Evolutionary conservation across 345 rosid genomes (phyloP).

Genomic region (Eucalyptus paniculata): DNA sequence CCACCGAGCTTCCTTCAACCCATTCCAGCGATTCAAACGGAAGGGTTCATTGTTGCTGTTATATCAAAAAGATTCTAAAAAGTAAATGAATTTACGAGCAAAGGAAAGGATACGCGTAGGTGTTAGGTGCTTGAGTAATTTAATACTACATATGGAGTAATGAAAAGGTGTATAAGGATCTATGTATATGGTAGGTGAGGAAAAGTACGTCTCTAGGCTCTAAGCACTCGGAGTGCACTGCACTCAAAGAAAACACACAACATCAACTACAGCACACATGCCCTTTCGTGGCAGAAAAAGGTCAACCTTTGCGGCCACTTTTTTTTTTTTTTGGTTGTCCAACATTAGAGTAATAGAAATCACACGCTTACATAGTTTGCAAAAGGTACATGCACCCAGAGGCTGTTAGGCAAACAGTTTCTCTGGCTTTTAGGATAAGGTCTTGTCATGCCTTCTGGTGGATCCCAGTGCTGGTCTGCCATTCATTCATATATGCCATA

Average conservation of each 20-base stretch:
- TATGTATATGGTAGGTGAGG: neutral
- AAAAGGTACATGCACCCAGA: constrained; percentile 17
- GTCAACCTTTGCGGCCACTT: constrained; percentile 86
- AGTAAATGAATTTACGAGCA: neutral
- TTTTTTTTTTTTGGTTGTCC: neutral
- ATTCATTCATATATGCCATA: neutral
- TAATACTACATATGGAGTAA: neutral
- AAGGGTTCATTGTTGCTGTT: neutral
- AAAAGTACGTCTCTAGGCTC: neutral
- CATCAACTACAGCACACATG: neutral
- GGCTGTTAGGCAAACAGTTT: neutral
- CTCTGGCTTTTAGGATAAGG: neutral
- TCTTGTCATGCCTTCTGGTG: constrained; percentile 1
- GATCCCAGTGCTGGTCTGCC: constrained; percentile 16
- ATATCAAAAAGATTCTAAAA: neutral
- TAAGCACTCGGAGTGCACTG: constrained; percentile 40
- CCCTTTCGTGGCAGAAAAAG: constrained; percentile 46
- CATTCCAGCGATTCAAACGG: neutral
- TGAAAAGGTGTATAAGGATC: neutral
- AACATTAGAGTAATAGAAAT: neutral
- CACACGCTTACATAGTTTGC: constrained; percentile 2
- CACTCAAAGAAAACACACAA: constrained; percentile 61
- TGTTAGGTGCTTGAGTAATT: neutral
- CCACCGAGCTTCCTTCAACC: neutral
- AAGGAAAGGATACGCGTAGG: neutral